Evolutionary conservation across 768 basidiomycete genomes (phyloP).

Genomic region (Rhodocollybia butyracea): DNA sequence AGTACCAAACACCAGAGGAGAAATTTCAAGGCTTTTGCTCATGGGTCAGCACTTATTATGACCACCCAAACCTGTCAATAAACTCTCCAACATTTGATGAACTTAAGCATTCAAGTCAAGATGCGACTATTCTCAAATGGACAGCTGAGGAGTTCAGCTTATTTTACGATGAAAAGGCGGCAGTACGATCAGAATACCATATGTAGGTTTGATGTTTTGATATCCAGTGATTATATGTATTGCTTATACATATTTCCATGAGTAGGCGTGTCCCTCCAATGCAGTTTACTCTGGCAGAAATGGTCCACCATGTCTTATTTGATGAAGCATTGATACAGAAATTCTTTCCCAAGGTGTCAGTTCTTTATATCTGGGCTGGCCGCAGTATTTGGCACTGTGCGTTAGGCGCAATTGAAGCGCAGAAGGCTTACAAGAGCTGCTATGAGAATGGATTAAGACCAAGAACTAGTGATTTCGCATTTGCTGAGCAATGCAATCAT

Average conservation of each 20-base stretch:
- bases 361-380: constrained; percentile 19
- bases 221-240: neutral
- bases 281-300: constrained; percentile 16
- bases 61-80: constrained; percentile 12
- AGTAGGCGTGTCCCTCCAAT: constrained; percentile 21
- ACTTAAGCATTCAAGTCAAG: no score
- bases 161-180: no score
- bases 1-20: no score
- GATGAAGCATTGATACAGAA: constrained; percentile 7
- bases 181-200: no score
- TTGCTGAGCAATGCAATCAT: constrained; percentile 28
- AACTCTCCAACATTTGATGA: no score
- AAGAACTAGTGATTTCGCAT: constrained; percentile 21
- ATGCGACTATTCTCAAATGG: no score
- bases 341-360: constrained; percentile 18
- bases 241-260: no score
- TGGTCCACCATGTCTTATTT: constrained; percentile 19
- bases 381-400: constrained; percentile 21
- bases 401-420: constrained; percentile 19
- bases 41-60: constrained; percentile 30
- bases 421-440: constrained; percentile 18
- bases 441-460: no score
- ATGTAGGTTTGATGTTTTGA: neutral
- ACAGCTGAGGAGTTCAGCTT: no score
- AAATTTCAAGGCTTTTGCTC: constrained; percentile 21